These are phyloP conservation scores for Buxus sempervirens DNA, from an alignment of 164 flowering plant species.

Conservation along the genomic window DNA sequence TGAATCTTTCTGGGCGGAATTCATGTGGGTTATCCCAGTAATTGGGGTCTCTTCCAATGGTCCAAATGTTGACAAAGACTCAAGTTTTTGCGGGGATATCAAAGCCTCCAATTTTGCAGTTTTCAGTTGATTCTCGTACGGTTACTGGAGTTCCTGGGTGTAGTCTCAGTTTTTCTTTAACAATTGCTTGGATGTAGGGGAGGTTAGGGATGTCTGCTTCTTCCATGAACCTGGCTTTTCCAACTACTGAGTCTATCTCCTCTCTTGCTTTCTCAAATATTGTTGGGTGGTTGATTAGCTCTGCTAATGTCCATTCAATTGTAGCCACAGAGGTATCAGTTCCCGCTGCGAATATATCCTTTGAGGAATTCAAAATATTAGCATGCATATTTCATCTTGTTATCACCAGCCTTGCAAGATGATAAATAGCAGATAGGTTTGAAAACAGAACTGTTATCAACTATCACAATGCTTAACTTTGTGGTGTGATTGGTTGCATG, in stretches of 20 bases:
- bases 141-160: constrained; percentile 46
- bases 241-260: constrained; percentile 43
- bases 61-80: constrained; percentile 41
- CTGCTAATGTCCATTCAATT: constrained; percentile 46
- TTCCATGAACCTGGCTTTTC: constrained; percentile 28
- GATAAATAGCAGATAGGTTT: not conserved
- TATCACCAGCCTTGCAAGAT: not conserved
- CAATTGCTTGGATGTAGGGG: constrained; percentile 49
- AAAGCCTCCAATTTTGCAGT: constrained; percentile 35
- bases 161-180: constrained; percentile 49
- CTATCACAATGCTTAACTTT: not conserved
- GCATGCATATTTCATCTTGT: too few relatives aligned
- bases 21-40: constrained; percentile 43
- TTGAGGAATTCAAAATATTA: constrained; percentile 4
- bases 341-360: constrained; percentile 51
- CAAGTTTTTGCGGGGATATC: constrained; percentile 33
- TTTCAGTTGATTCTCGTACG: constrained; percentile 27
- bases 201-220: constrained; percentile 48
- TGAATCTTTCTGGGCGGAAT: constrained; percentile 54
- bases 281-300: constrained; percentile 46
- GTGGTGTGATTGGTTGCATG: not conserved
- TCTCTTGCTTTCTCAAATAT: constrained; percentile 29
- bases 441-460: not conserved
- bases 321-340: constrained; percentile 43
- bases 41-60: constrained; percentile 41